Conservation (phyloP, 805 yeast genomes). For the Dipodascopsis tothii region DNA sequence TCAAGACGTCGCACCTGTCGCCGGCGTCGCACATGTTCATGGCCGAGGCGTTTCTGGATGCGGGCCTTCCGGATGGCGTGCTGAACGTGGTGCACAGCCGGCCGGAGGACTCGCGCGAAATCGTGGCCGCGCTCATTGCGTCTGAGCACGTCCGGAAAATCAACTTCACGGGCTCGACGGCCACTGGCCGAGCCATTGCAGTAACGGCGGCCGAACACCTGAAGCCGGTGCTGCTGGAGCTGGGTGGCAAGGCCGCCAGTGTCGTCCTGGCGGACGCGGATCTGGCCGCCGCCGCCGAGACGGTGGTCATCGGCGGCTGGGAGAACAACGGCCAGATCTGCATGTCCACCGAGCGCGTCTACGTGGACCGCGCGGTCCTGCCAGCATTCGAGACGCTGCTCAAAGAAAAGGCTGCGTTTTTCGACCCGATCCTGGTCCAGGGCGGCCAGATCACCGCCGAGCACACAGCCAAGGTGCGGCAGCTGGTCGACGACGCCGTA, state of each 20-base stretch:
- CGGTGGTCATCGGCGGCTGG: constrained; percentile 67
- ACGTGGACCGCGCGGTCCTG: constrained; percentile 67
- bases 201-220: constrained; percentile 58
- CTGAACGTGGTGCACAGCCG: constrained; percentile 48
- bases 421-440: constrained; percentile 59
- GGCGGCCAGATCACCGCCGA: constrained; percentile 52
- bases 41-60: constrained; percentile 57
- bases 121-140: constrained; percentile 63
- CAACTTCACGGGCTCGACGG: constrained; percentile 83
- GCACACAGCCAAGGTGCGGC: constrained; percentile 43
- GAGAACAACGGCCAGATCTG: constrained; percentile 91
- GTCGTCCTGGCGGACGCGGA: constrained; percentile 70
- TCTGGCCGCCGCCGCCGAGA: constrained; percentile 54
- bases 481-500: constrained; percentile 43
- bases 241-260: constrained; percentile 83
- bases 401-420: constrained; percentile 68
- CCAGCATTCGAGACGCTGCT: constrained; percentile 54
- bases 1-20: constrained; percentile 74
- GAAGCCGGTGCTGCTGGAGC: constrained; percentile 75
- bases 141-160: constrained; percentile 68
- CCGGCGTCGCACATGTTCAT: constrained; percentile 67
- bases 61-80: constrained; percentile 77
- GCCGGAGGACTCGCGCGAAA: constrained; percentile 38
- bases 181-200: constrained; percentile 68
- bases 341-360: constrained; percentile 85